Evolutionary conservation across 2,329 filamentous ascomycete genomes (phyloP), one percentile per base, ranked within the genome.

Genomic region (Tetracladium maxilliforme): DNA sequence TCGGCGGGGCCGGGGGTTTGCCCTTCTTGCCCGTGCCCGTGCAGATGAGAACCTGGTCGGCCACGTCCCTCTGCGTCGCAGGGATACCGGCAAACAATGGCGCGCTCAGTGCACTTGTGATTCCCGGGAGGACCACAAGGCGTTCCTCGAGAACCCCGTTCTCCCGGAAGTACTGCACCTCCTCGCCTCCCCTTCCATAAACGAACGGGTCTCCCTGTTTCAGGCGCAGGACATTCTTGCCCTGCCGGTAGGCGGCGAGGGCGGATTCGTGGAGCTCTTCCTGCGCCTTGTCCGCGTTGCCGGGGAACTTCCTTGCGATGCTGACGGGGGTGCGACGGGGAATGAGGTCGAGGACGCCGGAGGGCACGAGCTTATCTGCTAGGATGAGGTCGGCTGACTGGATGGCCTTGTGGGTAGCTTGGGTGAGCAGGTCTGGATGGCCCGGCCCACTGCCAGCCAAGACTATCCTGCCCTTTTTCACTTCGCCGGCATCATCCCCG

Each of bases 201-300:
- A 98, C 70, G 51, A 92, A 98, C 0, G 90, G 90, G 42, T 98
- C 90, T 22, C 90, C 90, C 48, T 98, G 90, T 55, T 98, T 98
- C 22, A 98, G 61, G 4, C 90, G 69, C 17, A 98, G 61, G 0
- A 98, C 90, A 2, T 70, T 79, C 45, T 80, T 72, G 9, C 90
- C 90, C 12, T 61, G 55, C 5, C 41, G 45, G 10, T 61, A 59
- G 3, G 72, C 83, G 4, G 69, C 67, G 3, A 93, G 59, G 1
- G 83, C 90, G 39, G 82, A 64, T 26, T 73, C 64, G 4, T 92
- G 66, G 5, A 98, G 70, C 50, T 98, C 90, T 42, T 86, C 73
- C 47, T 98, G 90, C 0, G 90, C 90, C 22, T 72, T 71, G 39
- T 98, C 90, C 20, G 90, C 90, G 49, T 98, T 95, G 13, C 90